These are phyloP conservation scores for Microdochium nivale DNA, from an alignment of 2,329 filamentous ascomycete species.

Conservation along the genomic window DNA sequence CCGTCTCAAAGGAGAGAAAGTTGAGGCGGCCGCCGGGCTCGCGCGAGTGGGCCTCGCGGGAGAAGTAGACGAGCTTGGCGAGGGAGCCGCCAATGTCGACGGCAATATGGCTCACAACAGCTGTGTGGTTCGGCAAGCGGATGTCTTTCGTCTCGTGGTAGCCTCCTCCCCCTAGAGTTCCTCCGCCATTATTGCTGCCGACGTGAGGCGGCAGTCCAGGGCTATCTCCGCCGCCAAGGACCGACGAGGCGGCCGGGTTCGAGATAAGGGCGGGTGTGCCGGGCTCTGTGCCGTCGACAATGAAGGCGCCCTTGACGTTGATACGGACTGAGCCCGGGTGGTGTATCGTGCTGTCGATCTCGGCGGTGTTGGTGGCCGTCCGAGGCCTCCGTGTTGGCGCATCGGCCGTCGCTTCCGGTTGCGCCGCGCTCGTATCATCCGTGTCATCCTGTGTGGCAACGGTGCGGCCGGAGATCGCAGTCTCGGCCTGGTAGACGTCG, in stretches of 20 bases:
- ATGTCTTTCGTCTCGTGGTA: conserved; percentile 80
- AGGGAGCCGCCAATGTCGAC: conserved; percentile 97
- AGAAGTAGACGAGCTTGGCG: conserved; percentile 96
- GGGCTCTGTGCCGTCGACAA: conserved; percentile 72
- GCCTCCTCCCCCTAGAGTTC: conserved; percentile 28
- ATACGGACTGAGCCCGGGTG: conserved; percentile 74
- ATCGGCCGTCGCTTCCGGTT: conserved; percentile 4
- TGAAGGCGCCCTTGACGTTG: conserved; percentile 94
- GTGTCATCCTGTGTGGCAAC: conserved; percentile 14
- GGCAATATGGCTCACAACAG: conserved; percentile 91
- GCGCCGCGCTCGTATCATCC: background rate
- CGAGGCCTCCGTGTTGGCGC: conserved; percentile 17
- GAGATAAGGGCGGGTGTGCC: conserved; percentile 33
- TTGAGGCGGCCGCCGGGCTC: conserved; percentile 85
- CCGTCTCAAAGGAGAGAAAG: conserved; percentile 94
- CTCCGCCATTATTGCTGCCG: conserved; percentile 29
- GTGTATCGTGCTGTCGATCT: conserved; percentile 52
- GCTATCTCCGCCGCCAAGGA: background rate
- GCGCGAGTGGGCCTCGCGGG: conserved; percentile 70
- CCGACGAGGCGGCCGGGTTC: conserved; percentile 1
- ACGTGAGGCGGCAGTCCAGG: background rate
- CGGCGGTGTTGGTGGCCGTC: conserved; percentile 40
- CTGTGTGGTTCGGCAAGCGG: conserved; percentile 89
- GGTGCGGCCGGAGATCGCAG: conserved; percentile 23
- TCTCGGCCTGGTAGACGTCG: conserved; percentile 14